Evolutionary conservation across 129 eudicot genomes (phyloP), one percentile per base, ranked within the genome.

Genomic region (carrot (Daucus carota)): DNA sequence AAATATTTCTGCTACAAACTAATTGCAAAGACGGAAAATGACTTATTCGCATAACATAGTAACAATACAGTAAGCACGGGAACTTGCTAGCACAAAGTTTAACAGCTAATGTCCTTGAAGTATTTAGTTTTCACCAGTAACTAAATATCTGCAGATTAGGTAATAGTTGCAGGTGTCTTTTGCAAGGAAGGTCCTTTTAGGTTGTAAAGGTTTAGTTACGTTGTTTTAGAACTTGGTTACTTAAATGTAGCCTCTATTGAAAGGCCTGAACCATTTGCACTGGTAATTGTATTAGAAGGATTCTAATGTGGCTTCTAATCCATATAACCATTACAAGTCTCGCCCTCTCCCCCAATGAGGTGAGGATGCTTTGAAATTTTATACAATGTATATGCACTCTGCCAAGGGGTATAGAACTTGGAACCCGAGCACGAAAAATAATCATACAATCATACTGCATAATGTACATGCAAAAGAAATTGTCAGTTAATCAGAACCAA

Each of bases 21-120:
- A 75, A 85, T 70, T 78, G 70, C 76, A 45, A 74, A 60, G n/a
- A 75, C 36, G 34, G 67, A 33, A n/a, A 72, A 77, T 18, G 43
- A 72, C 38, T 70, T 43, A 34, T 60, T 31, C 63, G 70, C 79
- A 82, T 86, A 73, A 82, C 87, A 80, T 78, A 83, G 76, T 73
- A 77, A 73, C 42, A 76, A 31, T 73, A 67, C 77, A 73, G 57
- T 73, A 45, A 73, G 45, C 74, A 67, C 77, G 68, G n/a, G 74
- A 63, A 75, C 71, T 70, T 70, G 44, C 44, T 31, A 46, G 52
- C 45, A 47, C 44, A 48, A 18, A 42, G 43, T 45, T 43, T 33
- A 7, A 44, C 40, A 71, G 24, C 66, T 15, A 8, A 33, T 13
- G 36, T 12, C 17, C 76, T 70, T 6, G 22, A 52, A 71, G 45